A percentile compares a stretch with the other conserved stretches of the same genome.
phyloP scores from a whole-genome alignment of 2,329 filamentous ascomycete species.

The Calycina marina region DNA sequence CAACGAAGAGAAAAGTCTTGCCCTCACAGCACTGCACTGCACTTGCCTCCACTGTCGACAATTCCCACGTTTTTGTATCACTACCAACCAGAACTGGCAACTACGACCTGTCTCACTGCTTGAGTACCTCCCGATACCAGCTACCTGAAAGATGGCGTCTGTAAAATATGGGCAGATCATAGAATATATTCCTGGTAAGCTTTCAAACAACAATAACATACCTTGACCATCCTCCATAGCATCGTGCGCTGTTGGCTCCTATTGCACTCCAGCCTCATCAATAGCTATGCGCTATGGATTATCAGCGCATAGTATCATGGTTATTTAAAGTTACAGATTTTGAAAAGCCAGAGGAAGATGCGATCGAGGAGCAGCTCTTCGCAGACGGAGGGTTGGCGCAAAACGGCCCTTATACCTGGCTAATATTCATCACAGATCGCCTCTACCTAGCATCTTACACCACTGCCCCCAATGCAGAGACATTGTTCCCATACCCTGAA shows the following conservation, averaged over 20 bases:
- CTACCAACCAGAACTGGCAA: slow-evolving; percentile 5
- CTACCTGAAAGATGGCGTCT: slow-evolving; percentile 28
- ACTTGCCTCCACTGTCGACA: too few species aligned
- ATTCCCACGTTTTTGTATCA: slow-evolving; percentile 1
- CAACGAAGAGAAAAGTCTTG: too few species aligned
- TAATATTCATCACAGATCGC: slow-evolving; percentile 51
- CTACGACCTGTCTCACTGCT: slow-evolving; percentile 8
- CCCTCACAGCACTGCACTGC: too few species aligned
- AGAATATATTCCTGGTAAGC: slow-evolving; percentile 86
- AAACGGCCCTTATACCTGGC: slow-evolving; percentile 8
- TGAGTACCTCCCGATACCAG: slow-evolving; percentile 1
- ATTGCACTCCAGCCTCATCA: too few species aligned
- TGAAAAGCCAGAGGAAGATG: slow-evolving; percentile 3
- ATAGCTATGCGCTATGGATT: slow-evolving; percentile 8
- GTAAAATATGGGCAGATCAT: slow-evolving; percentile 68
- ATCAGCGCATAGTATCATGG: not conserved
- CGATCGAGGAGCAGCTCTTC: slow-evolving; percentile 3
- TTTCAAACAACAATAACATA: slow-evolving; percentile 1
- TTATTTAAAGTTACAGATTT: not conserved
- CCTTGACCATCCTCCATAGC: slow-evolving; percentile 1
- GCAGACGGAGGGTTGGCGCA: not conserved
- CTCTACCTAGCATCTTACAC: slow-evolving; percentile 90
- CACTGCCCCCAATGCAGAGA: slow-evolving; percentile 64
- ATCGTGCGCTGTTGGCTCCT: too few species aligned
- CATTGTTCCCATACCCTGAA: slow-evolving; percentile 69